Percentiles rank a stretch among this genome's conserved stretches.
Evolutionary conservation across 768 basidiomycete genomes (phyloP).

Genomic region (Lanmaoa rubissima): DNA sequence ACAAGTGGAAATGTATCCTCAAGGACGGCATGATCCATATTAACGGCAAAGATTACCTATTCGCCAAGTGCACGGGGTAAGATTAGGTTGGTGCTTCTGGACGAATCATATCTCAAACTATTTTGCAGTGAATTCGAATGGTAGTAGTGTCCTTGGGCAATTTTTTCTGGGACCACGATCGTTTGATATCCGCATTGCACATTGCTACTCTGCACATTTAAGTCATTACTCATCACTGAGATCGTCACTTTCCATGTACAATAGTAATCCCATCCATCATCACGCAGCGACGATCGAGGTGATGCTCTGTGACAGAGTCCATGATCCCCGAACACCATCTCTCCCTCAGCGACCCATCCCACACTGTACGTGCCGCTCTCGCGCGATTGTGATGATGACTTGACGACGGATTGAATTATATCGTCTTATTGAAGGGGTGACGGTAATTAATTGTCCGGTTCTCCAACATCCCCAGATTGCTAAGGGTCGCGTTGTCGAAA

Average conservation of each 20-base stretch:
- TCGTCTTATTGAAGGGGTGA: background rate
- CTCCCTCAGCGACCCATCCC: too few species aligned
- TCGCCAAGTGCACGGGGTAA: conserved; percentile 95
- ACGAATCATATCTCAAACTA: background rate
- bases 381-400: background rate
- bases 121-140: conserved; percentile 44
- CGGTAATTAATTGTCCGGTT: conserved; percentile 7
- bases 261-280: conserved; percentile 16
- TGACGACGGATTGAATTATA: background rate
- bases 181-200: conserved; percentile 25
- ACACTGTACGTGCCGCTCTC: background rate
- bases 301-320: background rate
- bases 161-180: conserved; percentile 3
- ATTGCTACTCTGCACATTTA: conserved; percentile 25
- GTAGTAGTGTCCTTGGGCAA: conserved; percentile 26
- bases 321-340: background rate
- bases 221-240: conserved; percentile 20
- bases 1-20: conserved; percentile 98
- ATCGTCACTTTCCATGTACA: conserved; percentile 22
- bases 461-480: background rate
- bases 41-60: conserved; percentile 96
- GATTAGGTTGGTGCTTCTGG: conserved; percentile 23
- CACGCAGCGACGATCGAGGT: conserved; percentile 5
- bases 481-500: background rate
- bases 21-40: conserved; percentile 98